Percentiles rank a stretch among this genome's conserved stretches.
These are phyloP conservation scores for Juglanconis sp. DNA, from an alignment of 2,329 filamentous ascomycete genomes.

Conservation along the genomic window DNA sequence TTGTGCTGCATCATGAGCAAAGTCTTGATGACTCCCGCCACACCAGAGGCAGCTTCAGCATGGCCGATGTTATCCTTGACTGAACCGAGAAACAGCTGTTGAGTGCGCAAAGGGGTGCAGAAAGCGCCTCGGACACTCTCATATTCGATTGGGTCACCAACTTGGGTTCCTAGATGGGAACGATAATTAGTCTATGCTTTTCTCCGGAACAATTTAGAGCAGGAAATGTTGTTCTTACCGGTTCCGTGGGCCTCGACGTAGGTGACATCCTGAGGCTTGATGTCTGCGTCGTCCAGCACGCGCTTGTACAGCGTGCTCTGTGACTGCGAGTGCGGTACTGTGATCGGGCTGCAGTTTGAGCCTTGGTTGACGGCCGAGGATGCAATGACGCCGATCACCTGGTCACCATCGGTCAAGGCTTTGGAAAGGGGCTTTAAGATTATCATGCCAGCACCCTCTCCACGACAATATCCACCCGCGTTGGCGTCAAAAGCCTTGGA, in stretches of 20 bases:
- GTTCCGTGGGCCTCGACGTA: slow-evolving; percentile 37
- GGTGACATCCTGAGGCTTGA: slow-evolving; percentile 25
- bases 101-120: neutral
- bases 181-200: too few species aligned
- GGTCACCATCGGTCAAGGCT: slow-evolving; percentile 49
- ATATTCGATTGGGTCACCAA: slow-evolving; percentile 29
- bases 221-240: slow-evolving; percentile 23
- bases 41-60: slow-evolving; percentile 29
- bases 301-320: slow-evolving; percentile 28
- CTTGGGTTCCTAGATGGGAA: slow-evolving; percentile 29
- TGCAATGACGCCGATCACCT: slow-evolving; percentile 41
- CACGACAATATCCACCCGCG: slow-evolving; percentile 54
- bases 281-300: slow-evolving; percentile 22
- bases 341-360: slow-evolving; percentile 26
- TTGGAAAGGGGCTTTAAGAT: slow-evolving; percentile 48
- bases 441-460: slow-evolving; percentile 45
- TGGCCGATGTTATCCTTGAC: slow-evolving; percentile 33
- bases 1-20: slow-evolving; percentile 31
- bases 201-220: too few species aligned
- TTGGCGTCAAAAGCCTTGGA: slow-evolving; percentile 47
- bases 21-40: slow-evolving; percentile 31
- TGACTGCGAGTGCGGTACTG: slow-evolving; percentile 21
- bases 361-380: slow-evolving; percentile 34
- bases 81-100: slow-evolving; percentile 23
- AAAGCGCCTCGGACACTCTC: slow-evolving; percentile 21